Conservation (phyloP, 2,329 filamentous ascomycete species). For the Colletotrichum eremochloae region DNA sequence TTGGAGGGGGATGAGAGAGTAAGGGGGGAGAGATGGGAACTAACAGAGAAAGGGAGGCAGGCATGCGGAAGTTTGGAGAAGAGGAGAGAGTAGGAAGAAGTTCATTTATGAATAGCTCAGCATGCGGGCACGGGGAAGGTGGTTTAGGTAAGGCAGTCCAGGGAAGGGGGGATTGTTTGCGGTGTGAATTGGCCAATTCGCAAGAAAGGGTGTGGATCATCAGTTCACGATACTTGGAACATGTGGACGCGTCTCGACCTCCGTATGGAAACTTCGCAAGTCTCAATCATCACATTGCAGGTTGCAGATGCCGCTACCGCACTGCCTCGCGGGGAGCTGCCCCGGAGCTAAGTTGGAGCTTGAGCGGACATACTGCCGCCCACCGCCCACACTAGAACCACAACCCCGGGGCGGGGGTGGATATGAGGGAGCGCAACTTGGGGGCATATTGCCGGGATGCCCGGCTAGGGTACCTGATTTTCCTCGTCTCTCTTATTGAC, state of each 20-base stretch:
- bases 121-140: not conserved
- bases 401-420: conserved; percentile 36
- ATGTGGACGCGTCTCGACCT: conserved; percentile 35
- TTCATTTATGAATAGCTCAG: conserved; percentile 27
- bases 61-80: not conserved
- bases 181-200: conserved; percentile 3
- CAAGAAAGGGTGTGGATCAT: conserved; percentile 3
- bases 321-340: conserved; percentile 39
- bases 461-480: conserved; percentile 26
- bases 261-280: conserved; percentile 7
- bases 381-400: conserved; percentile 10
- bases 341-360: conserved; percentile 32
- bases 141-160: conserved; percentile 9
- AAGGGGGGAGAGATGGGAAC: not conserved
- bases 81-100: not conserved
- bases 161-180: not conserved
- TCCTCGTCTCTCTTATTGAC: not conserved
- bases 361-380: conserved; percentile 24
- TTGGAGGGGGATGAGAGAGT: conserved; percentile 14
- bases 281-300: conserved; percentile 15
- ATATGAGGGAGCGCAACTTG: conserved; percentile 6
- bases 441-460: conserved; percentile 20
- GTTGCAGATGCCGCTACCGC: conserved; percentile 16
- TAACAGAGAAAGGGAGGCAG: conserved; percentile 1
- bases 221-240: conserved; percentile 31